phyloP scores from a whole-genome alignment of 1,284 basidiomycete species.

The Tylopilus sp. region DNA sequence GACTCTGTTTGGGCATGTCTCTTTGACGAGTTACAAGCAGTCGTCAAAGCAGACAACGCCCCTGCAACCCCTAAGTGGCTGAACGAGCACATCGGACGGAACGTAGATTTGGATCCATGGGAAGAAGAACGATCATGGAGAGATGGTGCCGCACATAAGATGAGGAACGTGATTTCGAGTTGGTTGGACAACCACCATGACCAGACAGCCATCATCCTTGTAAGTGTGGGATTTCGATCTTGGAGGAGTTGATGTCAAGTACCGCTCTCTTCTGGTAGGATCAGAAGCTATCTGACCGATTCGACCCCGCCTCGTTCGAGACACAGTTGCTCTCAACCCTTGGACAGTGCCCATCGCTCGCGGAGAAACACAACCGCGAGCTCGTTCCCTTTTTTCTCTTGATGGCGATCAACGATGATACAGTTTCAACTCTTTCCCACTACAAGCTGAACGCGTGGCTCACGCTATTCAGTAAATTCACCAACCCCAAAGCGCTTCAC shows the following conservation, averaged over 20 bases:
- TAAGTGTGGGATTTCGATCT: conserved; percentile 20
- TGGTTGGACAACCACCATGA: conserved; percentile 41
- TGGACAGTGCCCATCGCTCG: conserved; percentile 61
- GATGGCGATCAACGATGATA: conserved; percentile 37
- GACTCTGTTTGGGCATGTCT: conserved; percentile 71
- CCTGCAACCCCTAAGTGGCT: conserved; percentile 18
- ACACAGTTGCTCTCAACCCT: conserved; percentile 72
- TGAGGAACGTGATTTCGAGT: conserved; percentile 42
- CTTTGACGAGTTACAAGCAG: conserved; percentile 56
- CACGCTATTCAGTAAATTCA: conserved; percentile 83
- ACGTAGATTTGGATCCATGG: conserved; percentile 42
- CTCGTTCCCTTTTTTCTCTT: conserved; percentile 78
- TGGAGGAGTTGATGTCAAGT: background rate
- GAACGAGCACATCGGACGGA: conserved; percentile 17
- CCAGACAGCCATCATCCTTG: conserved; percentile 34
- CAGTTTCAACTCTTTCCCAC: conserved; percentile 43
- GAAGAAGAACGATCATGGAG: conserved; percentile 73
- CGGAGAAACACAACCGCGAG: conserved; percentile 81
- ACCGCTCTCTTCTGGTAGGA: conserved; percentile 38
- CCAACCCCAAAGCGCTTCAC: conserved; percentile 85
- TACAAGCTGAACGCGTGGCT: conserved; percentile 75
- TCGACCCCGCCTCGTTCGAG: conserved; percentile 77
- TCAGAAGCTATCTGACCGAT: conserved; percentile 59
- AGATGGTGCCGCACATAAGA: conserved; percentile 65
- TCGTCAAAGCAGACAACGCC: conserved; percentile 10